These are phyloP conservation scores for Xylaria scruposa DNA, from an alignment of 495 filamentous ascomycete genomes.

Conservation along the genomic window DNA sequence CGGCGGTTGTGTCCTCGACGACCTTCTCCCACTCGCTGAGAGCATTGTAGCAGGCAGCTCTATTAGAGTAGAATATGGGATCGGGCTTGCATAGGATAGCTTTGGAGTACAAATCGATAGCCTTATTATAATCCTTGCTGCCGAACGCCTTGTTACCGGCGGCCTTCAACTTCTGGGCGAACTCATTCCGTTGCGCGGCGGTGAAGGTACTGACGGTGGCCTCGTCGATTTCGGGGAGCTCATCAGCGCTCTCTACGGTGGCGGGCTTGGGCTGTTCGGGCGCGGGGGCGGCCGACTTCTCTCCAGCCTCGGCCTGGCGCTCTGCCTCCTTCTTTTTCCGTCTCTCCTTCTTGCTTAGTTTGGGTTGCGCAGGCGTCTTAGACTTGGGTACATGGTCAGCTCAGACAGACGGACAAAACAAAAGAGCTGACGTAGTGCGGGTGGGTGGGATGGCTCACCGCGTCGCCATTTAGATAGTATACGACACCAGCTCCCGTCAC, in stretches of 20 bases:
- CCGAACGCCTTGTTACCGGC: constrained; percentile 97
- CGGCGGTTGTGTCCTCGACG: constrained; percentile 94
- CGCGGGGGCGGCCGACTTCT: constrained; percentile 44
- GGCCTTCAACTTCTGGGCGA: constrained; percentile 88
- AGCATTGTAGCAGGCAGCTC: constrained; percentile 96
- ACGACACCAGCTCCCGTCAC: constrained; percentile 87
- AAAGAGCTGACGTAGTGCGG: not conserved
- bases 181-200: constrained; percentile 78
- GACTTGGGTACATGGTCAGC: constrained; percentile 32
- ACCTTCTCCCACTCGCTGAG: constrained; percentile 92
- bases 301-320: constrained; percentile 60
- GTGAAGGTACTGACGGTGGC: constrained; percentile 71
- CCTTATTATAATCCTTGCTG: constrained; percentile 84
- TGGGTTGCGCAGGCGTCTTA: constrained; percentile 44
- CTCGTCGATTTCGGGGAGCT: constrained; percentile 87
- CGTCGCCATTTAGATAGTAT: constrained; percentile 75
- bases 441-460: constrained; percentile 42
- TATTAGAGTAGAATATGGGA: constrained; percentile 98
- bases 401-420: not conserved
- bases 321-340: constrained; percentile 76
- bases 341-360: constrained; percentile 61
- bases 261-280: constrained; percentile 54
- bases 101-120: constrained; percentile 92
- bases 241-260: constrained; percentile 71
- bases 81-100: constrained; percentile 97